Evolutionary conservation across 352 stramenopile genomes (phyloP), one percentile per base, ranked within the genome.

Genomic region (Plasmopara viticola): DNA sequence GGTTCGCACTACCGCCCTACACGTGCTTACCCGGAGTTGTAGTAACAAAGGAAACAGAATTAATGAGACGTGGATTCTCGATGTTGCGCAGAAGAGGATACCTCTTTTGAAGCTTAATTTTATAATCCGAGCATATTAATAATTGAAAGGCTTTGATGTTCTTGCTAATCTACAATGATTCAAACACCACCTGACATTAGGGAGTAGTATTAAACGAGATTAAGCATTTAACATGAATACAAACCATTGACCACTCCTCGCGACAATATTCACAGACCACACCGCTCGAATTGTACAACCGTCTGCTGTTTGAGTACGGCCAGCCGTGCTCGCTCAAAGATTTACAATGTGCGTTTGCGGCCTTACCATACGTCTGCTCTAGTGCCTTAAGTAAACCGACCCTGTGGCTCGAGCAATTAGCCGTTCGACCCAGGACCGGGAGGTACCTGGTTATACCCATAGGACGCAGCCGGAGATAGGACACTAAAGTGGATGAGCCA

Each of bases 271-370:
- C 17, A 44, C 42, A 29, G 62, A 68, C 76, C 68, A 87, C 49
- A 64, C 62, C n/a, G 51, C 71, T 53, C 77, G 68, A 12, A 75
- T 50, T 60, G 58, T 40, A 89, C 75, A 17, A 66, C 9, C 68
- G 64, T 14, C 58, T 72, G 52, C 82, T 87, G 62, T 68, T 74
- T 20, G 62, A 74, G 52, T 68, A 82, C 48, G 49, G 58, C 74
- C 72, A 87, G 12, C 66, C 33, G 8, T 53, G 30, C 89, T 86
- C 10, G 76, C 88, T 39, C 81, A 75, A 38, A 67, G 76, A 51
- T 91, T 89, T 35, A 87, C 76, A 25, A 86, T 55, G 62, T 91
- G 81, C 1, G 74, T 82, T 64, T 91, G 78, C 10, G 81, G 78
- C 25, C 63, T 69, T 9, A 86, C 63, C 44, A 75, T 71, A 1